These are phyloP conservation scores for Monosporozyma servazzii DNA, from an alignment of 805 yeast species.

Conservation along the genomic window DNA sequence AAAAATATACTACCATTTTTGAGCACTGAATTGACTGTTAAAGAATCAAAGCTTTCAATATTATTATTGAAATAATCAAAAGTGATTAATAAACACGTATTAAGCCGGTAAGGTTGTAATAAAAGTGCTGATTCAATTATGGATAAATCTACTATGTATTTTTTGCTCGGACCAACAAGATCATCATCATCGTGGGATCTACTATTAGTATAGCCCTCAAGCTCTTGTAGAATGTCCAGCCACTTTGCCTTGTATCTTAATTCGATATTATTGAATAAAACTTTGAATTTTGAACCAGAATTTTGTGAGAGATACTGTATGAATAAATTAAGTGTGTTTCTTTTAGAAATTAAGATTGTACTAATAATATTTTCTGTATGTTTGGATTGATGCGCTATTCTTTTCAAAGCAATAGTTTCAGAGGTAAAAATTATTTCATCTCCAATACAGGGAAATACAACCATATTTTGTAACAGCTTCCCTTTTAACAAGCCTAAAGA, in stretches of 20 bases:
- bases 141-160: slow-evolving; percentile 8
- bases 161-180: neutral
- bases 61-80: slow-evolving; percentile 47
- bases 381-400: slow-evolving; percentile 3
- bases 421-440: slow-evolving; percentile 10
- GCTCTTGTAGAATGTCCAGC: slow-evolving; percentile 29
- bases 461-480: slow-evolving; percentile 4
- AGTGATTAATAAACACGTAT: slow-evolving; percentile 41
- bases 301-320: slow-evolving; percentile 31
- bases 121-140: slow-evolving; percentile 51
- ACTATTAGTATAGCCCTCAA: neutral
- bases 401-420: slow-evolving; percentile 6
- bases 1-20: slow-evolving; percentile 44
- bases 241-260: slow-evolving; percentile 55
- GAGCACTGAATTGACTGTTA: slow-evolving; percentile 38
- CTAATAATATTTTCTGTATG: slow-evolving; percentile 27
- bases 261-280: slow-evolving; percentile 39
- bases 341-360: slow-evolving; percentile 29
- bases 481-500: slow-evolving; percentile 16
- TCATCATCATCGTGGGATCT: neutral
- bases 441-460: slow-evolving; percentile 10
- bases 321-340: slow-evolving; percentile 34
- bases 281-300: slow-evolving; percentile 24
- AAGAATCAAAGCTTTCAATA: neutral
- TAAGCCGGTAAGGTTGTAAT: slow-evolving; percentile 55